Percentiles rank a stretch among this genome's conserved stretches.
Conservation (phyloP, 306 rosid species). For the Prunus salicina region DNA sequence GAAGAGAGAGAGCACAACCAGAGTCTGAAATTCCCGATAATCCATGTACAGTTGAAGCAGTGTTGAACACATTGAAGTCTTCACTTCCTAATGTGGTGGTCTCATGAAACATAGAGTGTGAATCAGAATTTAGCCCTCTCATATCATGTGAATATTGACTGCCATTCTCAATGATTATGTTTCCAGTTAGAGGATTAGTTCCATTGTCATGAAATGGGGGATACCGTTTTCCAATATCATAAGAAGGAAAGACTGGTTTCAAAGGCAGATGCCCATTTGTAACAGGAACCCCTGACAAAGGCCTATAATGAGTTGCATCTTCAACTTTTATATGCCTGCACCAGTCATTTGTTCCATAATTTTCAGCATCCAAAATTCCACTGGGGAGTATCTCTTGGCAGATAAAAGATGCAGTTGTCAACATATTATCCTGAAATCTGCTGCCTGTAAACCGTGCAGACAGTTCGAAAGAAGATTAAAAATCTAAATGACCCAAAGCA, state of each 20-base stretch:
- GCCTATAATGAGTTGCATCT: conserved; percentile 32
- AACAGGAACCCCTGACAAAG: conserved; percentile 39
- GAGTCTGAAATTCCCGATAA: conserved; percentile 59
- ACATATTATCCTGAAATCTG: conserved; percentile 48
- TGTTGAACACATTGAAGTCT: conserved; percentile 50
- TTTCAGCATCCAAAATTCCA: conserved; percentile 38
- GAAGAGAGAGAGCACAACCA: conserved; percentile 97
- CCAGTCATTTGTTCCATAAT: conserved; percentile 45
- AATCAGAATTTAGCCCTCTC: conserved; percentile 26
- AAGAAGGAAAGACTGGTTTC: conserved; percentile 40
- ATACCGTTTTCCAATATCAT: conserved; percentile 40
- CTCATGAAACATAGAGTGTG: conserved; percentile 39
- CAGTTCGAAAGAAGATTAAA: conserved; percentile 10
- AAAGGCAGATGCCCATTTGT: conserved; percentile 42
- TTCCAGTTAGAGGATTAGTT: conserved; percentile 36
- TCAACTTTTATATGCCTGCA: conserved; percentile 50
- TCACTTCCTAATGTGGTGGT: conserved; percentile 49
- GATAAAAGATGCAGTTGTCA: conserved; percentile 51
- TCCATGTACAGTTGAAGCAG: conserved; percentile 48
- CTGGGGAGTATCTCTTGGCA: conserved; percentile 63
- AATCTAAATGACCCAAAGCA: conserved; percentile 10
- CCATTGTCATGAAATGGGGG: conserved; percentile 51
- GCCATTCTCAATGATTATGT: conserved; percentile 43
- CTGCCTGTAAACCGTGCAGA: conserved; percentile 42
- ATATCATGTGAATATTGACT: conserved; percentile 35